Conservation (phyloP, 768 basidiomycete genomes). For the Termitomyces sp. region DNA sequence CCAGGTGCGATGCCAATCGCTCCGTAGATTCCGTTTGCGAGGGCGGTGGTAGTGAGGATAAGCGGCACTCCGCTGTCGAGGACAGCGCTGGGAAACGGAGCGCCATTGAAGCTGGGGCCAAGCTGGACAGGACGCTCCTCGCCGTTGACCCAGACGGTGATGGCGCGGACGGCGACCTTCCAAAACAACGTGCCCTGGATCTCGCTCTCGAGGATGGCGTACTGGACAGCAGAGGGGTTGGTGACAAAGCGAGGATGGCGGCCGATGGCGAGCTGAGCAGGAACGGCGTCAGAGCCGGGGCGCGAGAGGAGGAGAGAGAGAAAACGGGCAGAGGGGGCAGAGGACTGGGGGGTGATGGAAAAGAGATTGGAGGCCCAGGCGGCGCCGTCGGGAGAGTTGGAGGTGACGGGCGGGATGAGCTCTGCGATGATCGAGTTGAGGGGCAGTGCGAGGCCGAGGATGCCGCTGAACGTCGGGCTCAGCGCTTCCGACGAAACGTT, state of each 20-base stretch:
- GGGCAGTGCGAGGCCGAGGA: slow-evolving; percentile 74
- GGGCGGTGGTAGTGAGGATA: slow-evolving; percentile 52
- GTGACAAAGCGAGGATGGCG: slow-evolving; percentile 54
- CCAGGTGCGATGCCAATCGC: slow-evolving; percentile 59
- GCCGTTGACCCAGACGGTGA: slow-evolving; percentile 57
- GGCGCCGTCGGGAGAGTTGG: slow-evolving; percentile 58
- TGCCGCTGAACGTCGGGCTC: slow-evolving; percentile 50
- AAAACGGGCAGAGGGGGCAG: slow-evolving; percentile 58
- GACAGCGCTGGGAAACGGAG: slow-evolving; percentile 54
- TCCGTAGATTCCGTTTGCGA: slow-evolving; percentile 78
- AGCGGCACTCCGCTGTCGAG: slow-evolving; percentile 67
- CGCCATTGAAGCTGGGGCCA: slow-evolving; percentile 32
- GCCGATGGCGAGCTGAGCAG: slow-evolving; percentile 65
- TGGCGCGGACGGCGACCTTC: slow-evolving; percentile 52
- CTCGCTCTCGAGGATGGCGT: slow-evolving; percentile 40
- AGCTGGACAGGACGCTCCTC: slow-evolving; percentile 33
- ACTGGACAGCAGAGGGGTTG: slow-evolving; percentile 47
- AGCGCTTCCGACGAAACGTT: slow-evolving; percentile 54
- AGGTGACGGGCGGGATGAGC: slow-evolving; percentile 40
- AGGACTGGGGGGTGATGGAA: slow-evolving; percentile 47
- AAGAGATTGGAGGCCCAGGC: slow-evolving; percentile 67
- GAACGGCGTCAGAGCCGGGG: slow-evolving; percentile 53
- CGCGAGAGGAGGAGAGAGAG: slow-evolving; percentile 63
- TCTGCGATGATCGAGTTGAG: slow-evolving; percentile 61
- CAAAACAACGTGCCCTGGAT: slow-evolving; percentile 47